Evolutionary conservation across 768 basidiomycete genomes (phyloP), one percentile per base, ranked within the genome.

Genomic region (Pholiota conissans): DNA sequence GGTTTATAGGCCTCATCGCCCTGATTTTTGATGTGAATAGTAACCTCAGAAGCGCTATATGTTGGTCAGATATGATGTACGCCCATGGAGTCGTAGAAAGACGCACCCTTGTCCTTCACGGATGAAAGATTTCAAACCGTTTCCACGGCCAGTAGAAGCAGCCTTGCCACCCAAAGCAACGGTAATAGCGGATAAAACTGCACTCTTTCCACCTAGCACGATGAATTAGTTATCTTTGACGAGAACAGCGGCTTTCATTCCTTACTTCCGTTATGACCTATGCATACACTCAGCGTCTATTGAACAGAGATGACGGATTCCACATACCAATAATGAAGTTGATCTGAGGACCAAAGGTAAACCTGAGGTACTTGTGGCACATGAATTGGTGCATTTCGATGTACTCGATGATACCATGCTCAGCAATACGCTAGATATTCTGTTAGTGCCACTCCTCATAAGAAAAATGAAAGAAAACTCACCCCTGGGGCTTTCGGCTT

Each of bases 141-240:
- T 84, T 16, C 91, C 95, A 64, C 96, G 87, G 18, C 97, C 96
- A 2, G 97, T 98, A 0, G 88, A 84, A n/a, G 74, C 83, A 3
- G 96, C 89, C 72, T 96, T 98, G 0, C 95, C 95, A 29, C 97
- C 97, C 2, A 99, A 81, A 3, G 93, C 95, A 11, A 98, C 84
- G 1, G 93, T 92, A 57, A 99, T 87, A 3, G 91, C 97, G 6
- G 95, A 93, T 29, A 98, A 78, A 20, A 95, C 89, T 1, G 96
- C 95, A 67, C 94, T 96, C 74, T 97, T 96, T 14, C 95, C 95
- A 74, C 95, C 95, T 96, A 52, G 5, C 27, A 10, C 24, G 20
- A 34, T 3, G 18, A 13, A 52, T 52, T 47, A 52, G 47, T 35
- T 47, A 32, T 11, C 24, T 34, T 39, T 18, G 47, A 46, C 35